Evolutionary conservation across 306 rosid genomes (phyloP).

Genomic region (Rubus parviflorus): DNA sequence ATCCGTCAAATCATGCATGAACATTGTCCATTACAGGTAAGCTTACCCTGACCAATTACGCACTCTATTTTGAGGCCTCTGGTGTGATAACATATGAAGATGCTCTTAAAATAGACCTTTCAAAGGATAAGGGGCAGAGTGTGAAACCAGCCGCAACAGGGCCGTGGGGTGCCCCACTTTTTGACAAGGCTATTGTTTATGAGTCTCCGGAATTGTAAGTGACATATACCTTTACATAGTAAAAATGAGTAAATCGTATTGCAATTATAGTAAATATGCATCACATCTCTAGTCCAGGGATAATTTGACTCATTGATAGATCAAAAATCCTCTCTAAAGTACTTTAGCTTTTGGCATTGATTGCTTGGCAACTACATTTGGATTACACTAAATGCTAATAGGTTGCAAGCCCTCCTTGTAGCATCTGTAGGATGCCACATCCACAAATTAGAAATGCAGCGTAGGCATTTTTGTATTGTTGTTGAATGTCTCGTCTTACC

Average conservation of each 20-base stretch:
- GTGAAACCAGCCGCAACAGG: constrained; percentile 76
- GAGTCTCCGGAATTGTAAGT: constrained; percentile 72
- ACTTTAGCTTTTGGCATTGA: neutral
- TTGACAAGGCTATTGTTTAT: constrained; percentile 77
- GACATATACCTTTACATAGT: neutral
- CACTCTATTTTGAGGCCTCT: constrained; percentile 93
- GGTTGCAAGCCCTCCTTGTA: neutral
- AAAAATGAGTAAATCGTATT: neutral
- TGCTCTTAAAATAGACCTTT: constrained; percentile 80
- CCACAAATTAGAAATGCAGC: neutral
- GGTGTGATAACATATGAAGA: constrained; percentile 67
- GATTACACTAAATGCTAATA: neutral
- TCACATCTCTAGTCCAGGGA: neutral
- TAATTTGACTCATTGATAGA: neutral
- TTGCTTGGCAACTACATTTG: too few relatives aligned
- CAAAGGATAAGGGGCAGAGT: constrained; percentile 45
- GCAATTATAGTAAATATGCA: neutral
- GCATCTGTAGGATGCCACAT: neutral
- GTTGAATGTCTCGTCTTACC: neutral
- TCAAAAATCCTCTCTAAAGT: neutral
- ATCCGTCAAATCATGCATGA: neutral
- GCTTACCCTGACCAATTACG: constrained; percentile 84
- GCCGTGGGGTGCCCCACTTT: constrained; percentile 97
- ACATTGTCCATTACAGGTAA: constrained; percentile 55
- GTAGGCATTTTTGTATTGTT: neutral